These are phyloP conservation scores for Gnaphalium uliginosum DNA, from an alignment of 129 eudicot genomes.

Conservation along the genomic window DNA sequence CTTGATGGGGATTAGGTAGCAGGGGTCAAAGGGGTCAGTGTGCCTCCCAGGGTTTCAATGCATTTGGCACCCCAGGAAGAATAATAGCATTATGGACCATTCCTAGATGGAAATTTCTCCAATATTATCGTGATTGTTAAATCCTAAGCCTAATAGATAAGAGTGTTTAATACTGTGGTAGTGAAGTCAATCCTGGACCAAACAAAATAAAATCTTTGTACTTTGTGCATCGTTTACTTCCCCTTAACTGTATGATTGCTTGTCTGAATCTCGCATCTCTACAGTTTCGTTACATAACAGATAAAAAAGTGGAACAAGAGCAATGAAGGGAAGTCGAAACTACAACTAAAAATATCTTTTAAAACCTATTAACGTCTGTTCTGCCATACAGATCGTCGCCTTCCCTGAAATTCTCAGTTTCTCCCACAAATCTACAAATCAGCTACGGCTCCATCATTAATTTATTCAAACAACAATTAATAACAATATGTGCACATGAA, in stretches of 20 bases:
- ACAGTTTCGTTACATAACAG: background rate
- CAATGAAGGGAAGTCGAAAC: background rate
- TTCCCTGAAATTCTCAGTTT: background rate
- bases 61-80: background rate
- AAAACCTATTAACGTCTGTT: background rate
- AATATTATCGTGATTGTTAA: background rate
- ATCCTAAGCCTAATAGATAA: background rate
- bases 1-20: background rate
- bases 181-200: background rate
- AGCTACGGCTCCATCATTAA: background rate
- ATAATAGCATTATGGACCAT: background rate
- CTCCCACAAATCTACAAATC: background rate
- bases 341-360: too few relatives aligned
- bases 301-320: background rate
- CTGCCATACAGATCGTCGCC: background rate
- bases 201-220: background rate
- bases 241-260: background rate
- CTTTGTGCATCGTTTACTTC: background rate
- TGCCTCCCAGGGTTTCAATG: background rate
- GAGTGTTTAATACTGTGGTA: background rate
- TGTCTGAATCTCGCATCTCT: background rate
- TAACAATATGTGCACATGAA: background rate
- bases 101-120: background rate
- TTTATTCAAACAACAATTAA: background rate
- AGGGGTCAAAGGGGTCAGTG: background rate